Percentiles rank a stretch among this genome's conserved stretches.
These are phyloP conservation scores for Acidiella bohemica DNA, from an alignment of 495 filamentous ascomycete species.

Conservation along the genomic window DNA sequence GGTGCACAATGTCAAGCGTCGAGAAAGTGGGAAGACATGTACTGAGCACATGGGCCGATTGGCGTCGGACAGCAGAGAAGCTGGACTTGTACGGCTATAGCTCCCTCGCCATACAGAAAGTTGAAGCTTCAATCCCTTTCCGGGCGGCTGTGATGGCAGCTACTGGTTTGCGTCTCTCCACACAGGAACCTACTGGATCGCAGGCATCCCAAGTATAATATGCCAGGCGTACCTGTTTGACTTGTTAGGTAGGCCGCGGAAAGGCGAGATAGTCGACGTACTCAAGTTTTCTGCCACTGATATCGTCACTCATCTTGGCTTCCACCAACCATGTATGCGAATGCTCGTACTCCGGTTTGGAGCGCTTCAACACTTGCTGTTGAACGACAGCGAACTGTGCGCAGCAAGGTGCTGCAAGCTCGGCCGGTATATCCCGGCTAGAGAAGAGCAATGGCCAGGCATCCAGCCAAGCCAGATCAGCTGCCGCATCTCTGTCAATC, in stretches of 20 bases:
- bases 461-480: slow-evolving; percentile 31
- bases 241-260: no score
- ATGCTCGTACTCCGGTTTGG: slow-evolving; percentile 45
- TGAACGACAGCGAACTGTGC: slow-evolving; percentile 46
- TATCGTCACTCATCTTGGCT: slow-evolving; percentile 47
- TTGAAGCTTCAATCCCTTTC: no score
- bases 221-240: no score
- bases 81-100: no score
- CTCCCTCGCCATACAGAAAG: no score
- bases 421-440: slow-evolving; percentile 28
- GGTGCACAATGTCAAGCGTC: no score
- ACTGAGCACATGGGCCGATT: no score
- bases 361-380: slow-evolving; percentile 35
- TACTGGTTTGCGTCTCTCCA: no score
- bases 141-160: no score
- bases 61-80: no score
- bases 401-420: slow-evolving; percentile 37
- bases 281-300: slow-evolving; percentile 59
- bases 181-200: slow-evolving; percentile 22
- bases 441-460: slow-evolving; percentile 27
- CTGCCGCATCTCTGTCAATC: background rate
- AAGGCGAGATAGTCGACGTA: no score
- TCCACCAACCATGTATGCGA: slow-evolving; percentile 55
- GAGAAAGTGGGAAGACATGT: no score
- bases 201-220: slow-evolving; percentile 44